Evolutionary conservation across 495 filamentous ascomycete species (phyloP), one percentile per base, ranked within the genome.

Genomic region (Letharia lupina): DNA sequence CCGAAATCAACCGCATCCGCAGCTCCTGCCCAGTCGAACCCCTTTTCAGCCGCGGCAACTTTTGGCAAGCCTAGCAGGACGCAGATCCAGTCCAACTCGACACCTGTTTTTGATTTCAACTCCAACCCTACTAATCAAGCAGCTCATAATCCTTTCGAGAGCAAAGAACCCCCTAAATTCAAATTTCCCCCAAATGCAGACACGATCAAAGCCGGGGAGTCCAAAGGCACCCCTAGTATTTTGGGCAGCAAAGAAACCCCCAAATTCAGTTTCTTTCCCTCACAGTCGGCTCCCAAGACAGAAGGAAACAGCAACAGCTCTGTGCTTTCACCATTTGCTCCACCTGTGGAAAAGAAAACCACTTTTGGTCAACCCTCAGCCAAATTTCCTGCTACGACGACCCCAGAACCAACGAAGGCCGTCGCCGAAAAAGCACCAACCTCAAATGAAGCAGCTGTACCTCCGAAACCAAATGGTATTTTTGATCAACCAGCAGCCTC

Each of bases 81-180:
- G 35, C 62, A 41, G 48, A 37, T 47, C 31, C 65, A 28, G 39
- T 40, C 45, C 31, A 48, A 18, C 8, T 45, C 33, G 39, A 23
- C 63, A 12, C 33, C 54, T 2, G 52, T 23, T 31, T 52, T 66
- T n/a, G 37, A 56, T 15, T 54, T 61, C 37, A 35, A 7, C 16
- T 52, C 58, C n/a, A 62, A 65, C 40, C 16, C 41, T 35, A 65
- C 56, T 37, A 60, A 44, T 20, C 47, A 44, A 18, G 13, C 37
- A 47, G 42, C 44, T 44, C 23, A 23, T 40, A 40, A 47, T 12
- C 54, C 23, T n/a, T 47, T 28, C n/a, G 18, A 48, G n/a, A 64
- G 41, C 20, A 59, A 63, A 54, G 52, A 63, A 40, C 35, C 52
- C n/a, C 50, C 67, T 40, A 63, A 39, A n/a, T 66, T 63, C 28